These are phyloP conservation scores for Leishmania amazonensis DNA, from an alignment of 208 protist species.

Conservation along the genomic window DNA sequence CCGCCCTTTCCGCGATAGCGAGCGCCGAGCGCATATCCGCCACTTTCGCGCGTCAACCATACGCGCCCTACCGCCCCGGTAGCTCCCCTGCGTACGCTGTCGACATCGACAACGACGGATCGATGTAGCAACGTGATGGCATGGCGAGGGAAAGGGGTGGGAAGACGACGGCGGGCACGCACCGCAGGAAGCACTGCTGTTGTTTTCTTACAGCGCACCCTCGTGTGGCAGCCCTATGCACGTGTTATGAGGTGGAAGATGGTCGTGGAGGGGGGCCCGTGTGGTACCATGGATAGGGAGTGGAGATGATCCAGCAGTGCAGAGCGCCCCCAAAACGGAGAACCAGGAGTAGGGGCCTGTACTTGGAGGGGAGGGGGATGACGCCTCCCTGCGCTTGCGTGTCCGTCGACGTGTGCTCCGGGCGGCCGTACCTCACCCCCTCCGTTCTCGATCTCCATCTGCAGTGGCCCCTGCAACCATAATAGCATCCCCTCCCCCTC, in stretches of 20 bases:
- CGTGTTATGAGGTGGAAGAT: not conserved
- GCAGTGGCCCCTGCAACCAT: not conserved
- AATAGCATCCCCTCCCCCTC: not conserved
- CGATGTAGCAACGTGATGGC: not conserved
- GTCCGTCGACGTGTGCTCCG: not conserved
- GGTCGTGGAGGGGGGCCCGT: not conserved
- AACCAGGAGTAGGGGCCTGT: not conserved
- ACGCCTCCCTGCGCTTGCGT: not conserved
- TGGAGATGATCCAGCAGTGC: not conserved
- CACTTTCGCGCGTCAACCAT: conserved; percentile 17
- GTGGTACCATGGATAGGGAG: not conserved
- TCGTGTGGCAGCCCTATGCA: not conserved
- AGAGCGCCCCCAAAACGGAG: not conserved
- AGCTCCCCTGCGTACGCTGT: conserved; percentile 30
- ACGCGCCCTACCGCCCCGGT: conserved; percentile 38
- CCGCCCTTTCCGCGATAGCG: not conserved
- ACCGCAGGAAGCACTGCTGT: not conserved
- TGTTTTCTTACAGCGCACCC: not conserved
- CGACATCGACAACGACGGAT: conserved; percentile 30
- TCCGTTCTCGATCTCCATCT: not conserved
- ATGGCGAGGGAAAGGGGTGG: not conserved
- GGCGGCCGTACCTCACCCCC: not conserved
- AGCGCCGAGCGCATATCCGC: conserved; percentile 12
- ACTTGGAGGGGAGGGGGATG: not conserved
- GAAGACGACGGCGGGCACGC: not conserved